phyloP scores from a whole-genome alignment of 140 eudicot genomes.

The Anethum foeniculum region DNA sequence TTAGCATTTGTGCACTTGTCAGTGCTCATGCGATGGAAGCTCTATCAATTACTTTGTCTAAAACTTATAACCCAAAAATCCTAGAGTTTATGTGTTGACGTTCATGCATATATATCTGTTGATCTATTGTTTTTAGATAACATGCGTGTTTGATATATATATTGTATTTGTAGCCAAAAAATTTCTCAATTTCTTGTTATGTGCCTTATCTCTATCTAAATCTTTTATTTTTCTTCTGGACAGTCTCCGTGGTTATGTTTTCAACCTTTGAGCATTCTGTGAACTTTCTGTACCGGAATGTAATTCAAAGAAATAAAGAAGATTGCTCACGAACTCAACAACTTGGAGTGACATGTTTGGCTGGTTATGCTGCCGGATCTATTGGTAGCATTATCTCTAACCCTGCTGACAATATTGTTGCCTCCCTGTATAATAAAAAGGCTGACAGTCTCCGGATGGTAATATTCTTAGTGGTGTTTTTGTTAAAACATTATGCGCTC shows the following conservation, averaged over 20 bases:
- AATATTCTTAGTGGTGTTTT: neutral
- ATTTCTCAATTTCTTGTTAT: neutral
- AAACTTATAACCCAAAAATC: neutral
- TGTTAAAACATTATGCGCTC: neutral
- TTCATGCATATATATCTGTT: neutral
- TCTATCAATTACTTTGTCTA: neutral
- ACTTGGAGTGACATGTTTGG: slow-evolving; percentile 65
- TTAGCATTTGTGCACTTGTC: neutral
- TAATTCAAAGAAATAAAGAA: slow-evolving; percentile 42
- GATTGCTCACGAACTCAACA: slow-evolving; percentile 52
- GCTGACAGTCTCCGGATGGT: slow-evolving; percentile 41
- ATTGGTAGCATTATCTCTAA: slow-evolving; percentile 53
- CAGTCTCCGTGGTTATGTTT: slow-evolving; percentile 73
- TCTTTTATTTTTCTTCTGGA: slow-evolving; percentile 9
- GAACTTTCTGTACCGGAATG: slow-evolving; percentile 37
- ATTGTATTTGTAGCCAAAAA: neutral
- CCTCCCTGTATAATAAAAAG: slow-evolving; percentile 45
- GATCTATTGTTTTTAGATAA: neutral
- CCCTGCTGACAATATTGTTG: slow-evolving; percentile 63
- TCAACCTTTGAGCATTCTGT: slow-evolving; percentile 68
- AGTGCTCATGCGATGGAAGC: neutral
- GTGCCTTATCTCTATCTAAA: neutral
- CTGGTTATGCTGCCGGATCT: slow-evolving; percentile 74
- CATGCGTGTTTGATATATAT: neutral
- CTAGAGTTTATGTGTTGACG: neutral